Evolutionary conservation across 2,329 filamentous ascomycete genomes (phyloP), one percentile per base, ranked within the genome.

Genomic region (Leptoxyphium fumago): DNA sequence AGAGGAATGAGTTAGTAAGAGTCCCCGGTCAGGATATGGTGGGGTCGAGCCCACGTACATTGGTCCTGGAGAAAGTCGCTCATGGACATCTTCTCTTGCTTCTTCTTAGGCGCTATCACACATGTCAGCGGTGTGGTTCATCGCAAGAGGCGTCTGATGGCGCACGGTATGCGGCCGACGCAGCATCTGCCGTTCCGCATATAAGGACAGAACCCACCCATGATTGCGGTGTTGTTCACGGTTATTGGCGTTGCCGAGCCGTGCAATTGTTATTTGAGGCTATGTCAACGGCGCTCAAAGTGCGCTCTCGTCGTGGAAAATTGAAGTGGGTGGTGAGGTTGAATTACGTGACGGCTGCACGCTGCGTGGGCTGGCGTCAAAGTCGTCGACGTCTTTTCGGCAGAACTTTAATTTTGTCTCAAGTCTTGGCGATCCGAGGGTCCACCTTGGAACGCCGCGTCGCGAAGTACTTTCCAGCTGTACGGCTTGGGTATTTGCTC

Each of bases 31-130:
- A 26, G 21, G 21, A 26, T 7, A 26, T 26, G 21, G 21, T 26
- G 21, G 21, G 21, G 21, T 26, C 21, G 7, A 28, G 11, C 13
- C 39, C 43, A 45, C 55, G 43, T 75, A 95, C 89, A 81, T 68
- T 86, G 77, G 67, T 95, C 86, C 63, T 76, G 75, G 74, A 98
- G 77, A 77, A 98, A 98, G 70, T 86, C 84, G 74, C 86, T 85
- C 64, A 96, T 80, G 73, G 84, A 86, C 84, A 98, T 89, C 76
- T 93, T 98, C 79, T 94, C 82, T 67, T 78, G 75, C 70, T 94
- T 82, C 73, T 86, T 84, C 67, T 88, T 84, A 55, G 88, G 89
- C 76, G 84, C 88, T 94, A 21, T 40, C 13, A 17, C 18, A 18
- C 5, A 5, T 13, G 38, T 40, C 18, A 36, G 32, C 32, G 13